Percentiles rank a stretch among this genome's conserved stretches.
Evolutionary conservation across 75 land plant species (phyloP).

Genomic region (Selaginella tamariscina): DNA sequence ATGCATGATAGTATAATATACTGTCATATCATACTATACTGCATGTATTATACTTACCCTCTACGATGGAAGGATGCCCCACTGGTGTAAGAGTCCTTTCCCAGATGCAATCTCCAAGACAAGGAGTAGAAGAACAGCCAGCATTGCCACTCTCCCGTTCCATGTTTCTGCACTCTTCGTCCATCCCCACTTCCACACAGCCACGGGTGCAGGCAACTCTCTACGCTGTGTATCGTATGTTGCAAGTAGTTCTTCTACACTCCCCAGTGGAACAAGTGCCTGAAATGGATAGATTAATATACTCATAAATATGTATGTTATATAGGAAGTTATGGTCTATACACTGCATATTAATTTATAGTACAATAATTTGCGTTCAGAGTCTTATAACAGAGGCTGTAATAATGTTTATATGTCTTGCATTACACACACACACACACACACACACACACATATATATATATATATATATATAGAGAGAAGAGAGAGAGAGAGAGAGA

Average conservation of each 20-base stretch:
- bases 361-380: no score
- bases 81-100: conserved; percentile 84
- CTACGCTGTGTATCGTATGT: conserved; percentile 90
- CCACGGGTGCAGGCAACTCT: conserved; percentile 92
- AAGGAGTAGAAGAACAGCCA: conserved; percentile 73
- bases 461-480: no score
- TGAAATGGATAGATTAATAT: conserved; percentile 22
- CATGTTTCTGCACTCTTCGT: conserved; percentile 99
- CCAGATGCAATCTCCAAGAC: conserved; percentile 85
- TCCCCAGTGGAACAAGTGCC: conserved; percentile 95
- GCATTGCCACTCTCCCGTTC: conserved; percentile 99
- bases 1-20: no score
- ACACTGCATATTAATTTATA: no score
- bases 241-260: conserved; percentile 93
- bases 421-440: no score
- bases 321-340: no score
- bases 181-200: conserved; percentile 99
- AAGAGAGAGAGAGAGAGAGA: conserved; percentile 1
- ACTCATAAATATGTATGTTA: no score
- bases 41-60: no score
- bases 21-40: no score
- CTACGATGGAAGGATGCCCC: conserved; percentile 60
- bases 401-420: no score
- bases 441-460: no score
- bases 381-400: no score